Base-by-base conservation (phyloP, 768 basidiomycete genomes). In the Panus rudis region DNA sequence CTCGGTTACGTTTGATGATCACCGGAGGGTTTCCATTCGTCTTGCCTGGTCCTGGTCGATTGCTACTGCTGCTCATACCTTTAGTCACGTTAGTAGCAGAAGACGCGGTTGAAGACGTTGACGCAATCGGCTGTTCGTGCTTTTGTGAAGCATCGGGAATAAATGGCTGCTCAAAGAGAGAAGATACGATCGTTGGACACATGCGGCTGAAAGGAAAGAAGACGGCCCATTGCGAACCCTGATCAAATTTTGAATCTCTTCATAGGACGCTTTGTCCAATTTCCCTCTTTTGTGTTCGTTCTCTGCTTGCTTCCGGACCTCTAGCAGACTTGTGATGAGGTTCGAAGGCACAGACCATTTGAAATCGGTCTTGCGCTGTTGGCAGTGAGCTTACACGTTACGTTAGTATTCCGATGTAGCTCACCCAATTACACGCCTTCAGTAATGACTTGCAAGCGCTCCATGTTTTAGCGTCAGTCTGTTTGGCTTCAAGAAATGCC, bases 401-500 rank as follows among this genome's bases (percentile, higher is more conserved):
- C 57, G 46, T 43, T 58, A 52, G 24, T 56, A 42, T 53, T 57
- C 43, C 20, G 4, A 20, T 33, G 13, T n/a, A 3, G 47, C 55
- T 45, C 53, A 76, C 75, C 28, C 56, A 58, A 45, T 59, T 45
- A 56, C 75, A 69, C 37, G 67, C 65, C 51, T 67, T 63, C 43
- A 82, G 52, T 28, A 82, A 49, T 19, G 63, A 52, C 25, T 54
- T 53, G 46, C 69, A 73, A 14, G 70, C 66, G 4, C 54, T 56
- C 50, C 64, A 62, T 11, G 62, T 59, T 42, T 58, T 62, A 17
- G 47, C 43, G 11, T 65, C 52, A 16, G 56, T 47, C 6, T 52
- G 43, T 7, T 54, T 50, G 22, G 59, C 52, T 34, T 66, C 43
- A 60, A 11, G 54, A 50, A 39, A 72, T n/a, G n/a, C n/a, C n/a